Base-by-base conservation (phyloP, 1,284 basidiomycete genomes). In the Xerocomus minutiporus region DNA sequence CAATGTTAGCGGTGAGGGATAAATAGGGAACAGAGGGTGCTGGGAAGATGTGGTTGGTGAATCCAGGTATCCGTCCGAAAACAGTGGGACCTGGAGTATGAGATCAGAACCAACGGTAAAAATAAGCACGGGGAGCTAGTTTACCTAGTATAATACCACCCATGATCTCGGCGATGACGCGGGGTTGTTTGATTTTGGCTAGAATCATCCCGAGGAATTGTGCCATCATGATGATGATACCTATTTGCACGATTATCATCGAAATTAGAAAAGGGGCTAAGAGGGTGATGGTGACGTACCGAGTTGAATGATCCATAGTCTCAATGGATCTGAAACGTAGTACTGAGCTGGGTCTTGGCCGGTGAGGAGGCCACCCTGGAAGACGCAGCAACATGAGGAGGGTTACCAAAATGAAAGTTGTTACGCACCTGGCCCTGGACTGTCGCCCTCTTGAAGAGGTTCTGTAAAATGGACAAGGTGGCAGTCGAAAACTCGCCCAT, bases 281-380 rank as follows among this genome's bases (percentile, higher is more conserved):
- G 11, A 15, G 12, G 12, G 29, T 17, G 8, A 12, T 6, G 20
- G 45, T 15, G 38, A 73, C 83, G 57, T 56, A 86, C 88, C 84
- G 45, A 91, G 77, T 79, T 94, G 93, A 52, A 97, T 84, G 65
- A 94, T 89, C 87, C 93, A 97, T 66, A 95, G 71, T 20, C 89
- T 82, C 57, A 97, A 72, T 6, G 94, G 93, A 70, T 94, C 88
- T 1, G 69, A 52, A 0, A 75, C 46, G 58, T 88, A 83, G 72
- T 83, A 82, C 1, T 67, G 64, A 1, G 86, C 76, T 0, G 91
- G 92, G 63, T 93, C 83, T 57, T 83, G 77, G 11, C 86, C 85
- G 39, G 74, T 83, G 42, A 93, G 67, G 48, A 91, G 68, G n/a
- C 86, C 87, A 20, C 84, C 85, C 84, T 88, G 53, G 39, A 31